Percentiles rank a stretch among this genome's conserved stretches.
Evolutionary conservation across 306 rosid genomes (phyloP).

Genomic region (Datisca glomerata): DNA sequence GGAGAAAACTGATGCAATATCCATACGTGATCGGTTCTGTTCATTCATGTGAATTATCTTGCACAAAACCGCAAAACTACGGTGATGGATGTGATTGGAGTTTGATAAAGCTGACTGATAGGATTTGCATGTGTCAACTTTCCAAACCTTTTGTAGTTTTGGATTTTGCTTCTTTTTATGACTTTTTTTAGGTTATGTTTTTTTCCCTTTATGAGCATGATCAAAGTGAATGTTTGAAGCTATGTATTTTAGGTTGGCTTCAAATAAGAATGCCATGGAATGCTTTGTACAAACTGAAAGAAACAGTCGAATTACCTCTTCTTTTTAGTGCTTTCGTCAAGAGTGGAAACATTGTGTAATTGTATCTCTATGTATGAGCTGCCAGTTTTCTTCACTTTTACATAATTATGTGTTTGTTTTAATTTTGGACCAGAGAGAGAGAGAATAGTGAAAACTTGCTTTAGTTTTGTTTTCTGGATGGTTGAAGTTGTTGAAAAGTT

Average conservation of each 20-base stretch:
- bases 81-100: slow-evolving; percentile 3
- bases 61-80: neutral
- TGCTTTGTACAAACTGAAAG: neutral
- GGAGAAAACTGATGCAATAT: too few relatives aligned
- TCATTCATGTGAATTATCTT: too few relatives aligned
- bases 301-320: neutral
- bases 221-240: slow-evolving; percentile 36
- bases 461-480: too few relatives aligned
- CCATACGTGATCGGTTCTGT: too few relatives aligned
- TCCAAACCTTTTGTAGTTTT: neutral
- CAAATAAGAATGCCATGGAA: slow-evolving; percentile 17
- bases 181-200: slow-evolving; percentile 2
- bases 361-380: neutral
- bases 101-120: neutral
- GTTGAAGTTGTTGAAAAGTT: too few relatives aligned
- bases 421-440: too few relatives aligned
- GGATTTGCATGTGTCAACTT: slow-evolving; percentile 4
- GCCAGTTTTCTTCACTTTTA: neutral
- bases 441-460: too few relatives aligned
- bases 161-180: neutral
- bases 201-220: slow-evolving; percentile 2
- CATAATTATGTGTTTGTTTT: neutral
- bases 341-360: neutral
- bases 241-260: slow-evolving; percentile 33
- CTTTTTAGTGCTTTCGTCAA: neutral